Percentiles rank a stretch among this genome's conserved stretches.
Conservation (phyloP, 768 basidiomycete genomes). For the Holtermanniella nyarrowii region DNA sequence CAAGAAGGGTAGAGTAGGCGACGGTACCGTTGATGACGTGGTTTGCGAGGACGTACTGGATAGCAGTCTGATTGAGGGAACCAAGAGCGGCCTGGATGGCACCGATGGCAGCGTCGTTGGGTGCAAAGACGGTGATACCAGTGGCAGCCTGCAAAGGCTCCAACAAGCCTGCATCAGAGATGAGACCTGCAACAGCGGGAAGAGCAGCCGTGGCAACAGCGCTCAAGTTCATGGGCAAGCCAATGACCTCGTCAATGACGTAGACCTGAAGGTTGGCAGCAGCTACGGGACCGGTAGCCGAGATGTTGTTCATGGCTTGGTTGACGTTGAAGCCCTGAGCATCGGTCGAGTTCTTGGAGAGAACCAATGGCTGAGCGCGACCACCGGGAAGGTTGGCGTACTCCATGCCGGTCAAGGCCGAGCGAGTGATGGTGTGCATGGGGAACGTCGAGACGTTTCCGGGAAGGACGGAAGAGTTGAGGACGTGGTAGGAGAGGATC, state of each 20-base stretch:
- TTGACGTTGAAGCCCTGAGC: conserved; percentile 46
- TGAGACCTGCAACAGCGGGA: conserved; percentile 41
- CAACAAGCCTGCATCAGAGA: conserved; percentile 41
- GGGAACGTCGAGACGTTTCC: conserved; percentile 45
- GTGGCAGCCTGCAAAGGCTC: conserved; percentile 41
- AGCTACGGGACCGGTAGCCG: conserved; percentile 14
- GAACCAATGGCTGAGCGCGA: conserved; percentile 31
- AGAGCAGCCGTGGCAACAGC: conserved; percentile 46
- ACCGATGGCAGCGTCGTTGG: conserved; percentile 49
- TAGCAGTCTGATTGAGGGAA: conserved; percentile 46
- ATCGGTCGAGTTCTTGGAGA: conserved; percentile 34
- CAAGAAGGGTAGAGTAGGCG: conserved; percentile 52
- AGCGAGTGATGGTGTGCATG: conserved; percentile 55
- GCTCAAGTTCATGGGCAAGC: conserved; percentile 47
- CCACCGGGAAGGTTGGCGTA: conserved; percentile 53
- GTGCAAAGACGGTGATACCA: conserved; percentile 62
- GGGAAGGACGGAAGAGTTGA: conserved; percentile 49
- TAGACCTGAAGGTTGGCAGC: conserved; percentile 38
- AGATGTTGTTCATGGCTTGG: conserved; percentile 46
- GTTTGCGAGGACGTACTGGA: conserved; percentile 49
- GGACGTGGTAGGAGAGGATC: conserved; percentile 46
- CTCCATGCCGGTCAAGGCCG: conserved; percentile 49
- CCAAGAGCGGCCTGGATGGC: conserved; percentile 40
- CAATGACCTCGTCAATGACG: conserved; percentile 43
- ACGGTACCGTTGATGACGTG: conserved; percentile 66